Conservation (phyloP, 2,329 filamentous ascomycete species). For the Lecanicillium sp. region DNA sequence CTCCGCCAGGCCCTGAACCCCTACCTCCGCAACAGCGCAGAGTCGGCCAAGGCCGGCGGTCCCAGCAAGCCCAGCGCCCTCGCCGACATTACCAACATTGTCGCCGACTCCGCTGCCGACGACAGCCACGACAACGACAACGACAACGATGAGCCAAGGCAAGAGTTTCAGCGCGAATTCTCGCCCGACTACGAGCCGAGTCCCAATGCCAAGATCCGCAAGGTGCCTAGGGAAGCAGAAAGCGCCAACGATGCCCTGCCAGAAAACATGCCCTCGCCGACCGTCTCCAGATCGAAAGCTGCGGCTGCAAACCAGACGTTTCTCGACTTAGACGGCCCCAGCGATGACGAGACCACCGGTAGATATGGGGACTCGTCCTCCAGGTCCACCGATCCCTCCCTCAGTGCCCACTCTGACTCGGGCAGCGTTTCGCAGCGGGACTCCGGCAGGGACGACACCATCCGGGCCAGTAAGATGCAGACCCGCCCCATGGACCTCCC, state of each 20-base stretch:
- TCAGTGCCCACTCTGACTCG: slow-evolving; percentile 5
- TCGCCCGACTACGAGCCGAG: slow-evolving; percentile 71
- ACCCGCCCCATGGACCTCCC: slow-evolving; percentile 20
- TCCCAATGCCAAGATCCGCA: slow-evolving; percentile 63
- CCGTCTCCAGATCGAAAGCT: slow-evolving; percentile 6
- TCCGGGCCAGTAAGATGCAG: slow-evolving; percentile 23
- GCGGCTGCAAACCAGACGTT: slow-evolving; percentile 37
- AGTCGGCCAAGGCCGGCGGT: slow-evolving; percentile 17
- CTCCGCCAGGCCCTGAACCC: slow-evolving; percentile 82
- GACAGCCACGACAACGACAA: slow-evolving; percentile 4
- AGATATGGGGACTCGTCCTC: not conserved
- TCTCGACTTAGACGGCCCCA: slow-evolving; percentile 42
- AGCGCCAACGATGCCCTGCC: slow-evolving; percentile 16
- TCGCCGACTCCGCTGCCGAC: slow-evolving; percentile 13
- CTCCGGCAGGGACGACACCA: slow-evolving; percentile 23
- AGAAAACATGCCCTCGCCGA: slow-evolving; percentile 31
- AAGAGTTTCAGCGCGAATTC: slow-evolving; percentile 52
- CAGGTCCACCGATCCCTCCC: not conserved
- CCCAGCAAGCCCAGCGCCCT: slow-evolving; percentile 22
- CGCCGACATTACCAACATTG: slow-evolving; percentile 22
- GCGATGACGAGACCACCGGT: slow-evolving; percentile 32
- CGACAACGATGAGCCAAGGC: slow-evolving; percentile 23
- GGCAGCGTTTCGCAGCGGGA: slow-evolving; percentile 4
- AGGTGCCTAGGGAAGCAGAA: slow-evolving; percentile 46
- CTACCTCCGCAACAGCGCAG: slow-evolving; percentile 50